phyloP scores from a whole-genome alignment of 768 basidiomycete species.

The Pleurotus citrinopileatus region DNA sequence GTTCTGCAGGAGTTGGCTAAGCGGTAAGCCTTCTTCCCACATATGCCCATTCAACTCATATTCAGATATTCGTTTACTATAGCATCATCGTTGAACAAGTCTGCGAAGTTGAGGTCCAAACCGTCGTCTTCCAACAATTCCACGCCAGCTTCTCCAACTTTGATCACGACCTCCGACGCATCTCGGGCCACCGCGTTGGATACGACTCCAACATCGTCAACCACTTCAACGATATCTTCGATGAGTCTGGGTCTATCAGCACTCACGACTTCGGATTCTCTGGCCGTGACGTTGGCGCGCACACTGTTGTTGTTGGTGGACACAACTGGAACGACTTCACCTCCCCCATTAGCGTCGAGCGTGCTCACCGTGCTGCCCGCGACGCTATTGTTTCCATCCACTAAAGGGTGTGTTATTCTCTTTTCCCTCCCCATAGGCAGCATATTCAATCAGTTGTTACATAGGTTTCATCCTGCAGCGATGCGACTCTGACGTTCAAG shows the following conservation, averaged over 20 bases:
- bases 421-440: too few species aligned
- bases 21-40: constrained; percentile 16
- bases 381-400: neutral
- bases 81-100: constrained; percentile 29
- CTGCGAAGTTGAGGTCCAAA: constrained; percentile 36
- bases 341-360: constrained; percentile 21
- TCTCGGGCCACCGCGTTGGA: constrained; percentile 26
- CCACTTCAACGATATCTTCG: constrained; percentile 25
- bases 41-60: neutral
- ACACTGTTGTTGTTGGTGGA: constrained; percentile 22
- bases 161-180: constrained; percentile 27
- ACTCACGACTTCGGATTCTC: constrained; percentile 29
- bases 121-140: constrained; percentile 34
- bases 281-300: constrained; percentile 26
- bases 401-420: neutral
- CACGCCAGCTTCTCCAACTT: constrained; percentile 25
- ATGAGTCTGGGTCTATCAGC: constrained; percentile 26
- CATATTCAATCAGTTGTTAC: neutral
- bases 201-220: constrained; percentile 29
- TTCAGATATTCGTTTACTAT: too few species aligned
- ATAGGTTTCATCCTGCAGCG: constrained; percentile 9
- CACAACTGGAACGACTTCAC: constrained; percentile 26
- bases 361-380: constrained; percentile 18
- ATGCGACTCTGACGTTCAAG: neutral
- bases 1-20: constrained; percentile 35